phyloP scores from a whole-genome alignment of 192 early-diverging fungal genomes.

The Umbelopsis vinacea region DNA sequence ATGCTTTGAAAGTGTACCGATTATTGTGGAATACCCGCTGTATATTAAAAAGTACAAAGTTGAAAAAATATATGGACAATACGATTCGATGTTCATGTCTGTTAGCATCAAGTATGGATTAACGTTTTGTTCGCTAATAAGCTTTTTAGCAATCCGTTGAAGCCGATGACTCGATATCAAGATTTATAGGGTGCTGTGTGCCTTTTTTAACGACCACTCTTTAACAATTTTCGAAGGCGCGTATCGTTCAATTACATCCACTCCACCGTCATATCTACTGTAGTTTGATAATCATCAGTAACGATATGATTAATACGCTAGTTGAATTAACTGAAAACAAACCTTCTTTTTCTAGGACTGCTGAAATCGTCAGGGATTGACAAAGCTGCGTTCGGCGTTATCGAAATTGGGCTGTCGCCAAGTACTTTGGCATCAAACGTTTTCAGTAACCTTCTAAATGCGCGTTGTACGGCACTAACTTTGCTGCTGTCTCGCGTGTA shows the following conservation, averaged over 20 bases:
- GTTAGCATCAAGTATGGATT: too few relatives aligned
- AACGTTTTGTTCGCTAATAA: too few relatives aligned
- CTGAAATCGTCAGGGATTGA: slow-evolving; percentile 28
- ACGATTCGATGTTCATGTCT: too few relatives aligned
- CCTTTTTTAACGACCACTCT: slow-evolving; percentile 4
- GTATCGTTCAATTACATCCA: slow-evolving; percentile 15
- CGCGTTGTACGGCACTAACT: slow-evolving; percentile 47
- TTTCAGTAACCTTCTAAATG: slow-evolving; percentile 33
- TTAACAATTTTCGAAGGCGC: slow-evolving; percentile 4
- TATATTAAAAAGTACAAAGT: too few relatives aligned
- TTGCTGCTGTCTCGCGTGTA: slow-evolving; percentile 63
- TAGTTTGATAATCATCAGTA: neutral
- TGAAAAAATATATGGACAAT: too few relatives aligned
- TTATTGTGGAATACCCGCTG: too few relatives aligned
- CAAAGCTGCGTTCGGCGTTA: slow-evolving; percentile 24
- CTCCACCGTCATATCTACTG: slow-evolving; percentile 1
- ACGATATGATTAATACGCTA: neutral
- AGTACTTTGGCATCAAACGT: neutral
- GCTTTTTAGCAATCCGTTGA: too few relatives aligned
- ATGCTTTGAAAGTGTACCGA: neutral
- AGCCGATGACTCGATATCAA: too few relatives aligned
- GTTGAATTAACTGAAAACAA: neutral
- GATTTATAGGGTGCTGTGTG: neutral
- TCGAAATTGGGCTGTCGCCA: neutral
- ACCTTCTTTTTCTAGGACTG: slow-evolving; percentile 25